These are phyloP conservation scores for Astrocystis sublimbata DNA, from an alignment of 495 filamentous ascomycete genomes.

Conservation along the genomic window DNA sequence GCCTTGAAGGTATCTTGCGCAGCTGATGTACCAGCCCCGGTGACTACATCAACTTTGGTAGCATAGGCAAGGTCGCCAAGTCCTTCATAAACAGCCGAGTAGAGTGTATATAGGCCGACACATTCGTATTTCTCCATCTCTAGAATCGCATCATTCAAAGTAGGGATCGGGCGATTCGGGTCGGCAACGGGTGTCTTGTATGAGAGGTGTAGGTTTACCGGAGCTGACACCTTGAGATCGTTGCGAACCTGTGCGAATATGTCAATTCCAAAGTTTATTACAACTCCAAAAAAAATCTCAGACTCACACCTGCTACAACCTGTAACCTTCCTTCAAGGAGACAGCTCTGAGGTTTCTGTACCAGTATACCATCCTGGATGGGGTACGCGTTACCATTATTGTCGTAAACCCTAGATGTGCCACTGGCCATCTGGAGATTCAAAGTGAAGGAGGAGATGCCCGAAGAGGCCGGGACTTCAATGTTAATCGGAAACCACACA, in stretches of 20 bases:
- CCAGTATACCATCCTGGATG: constrained; percentile 43
- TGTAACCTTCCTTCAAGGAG: constrained; percentile 45
- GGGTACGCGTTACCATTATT: constrained; percentile 52
- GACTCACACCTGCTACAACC: constrained; percentile 42
- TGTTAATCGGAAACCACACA: constrained; percentile 49
- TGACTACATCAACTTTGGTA: constrained; percentile 50
- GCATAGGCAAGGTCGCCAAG: constrained; percentile 48
- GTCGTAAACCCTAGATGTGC: constrained; percentile 41
- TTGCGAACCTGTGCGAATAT: constrained; percentile 47
- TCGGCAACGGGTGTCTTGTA: constrained; percentile 50
- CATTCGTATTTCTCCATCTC: constrained; percentile 52
- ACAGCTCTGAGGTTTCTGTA: constrained; percentile 51
- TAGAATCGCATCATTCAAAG: constrained; percentile 42
- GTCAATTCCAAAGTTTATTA: constrained; percentile 23
- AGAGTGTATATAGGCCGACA: constrained; percentile 56
- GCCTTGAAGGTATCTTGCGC: constrained; percentile 43
- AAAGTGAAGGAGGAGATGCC: constrained; percentile 52
- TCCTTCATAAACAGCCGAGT: constrained; percentile 48
- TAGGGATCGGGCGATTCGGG: constrained; percentile 50
- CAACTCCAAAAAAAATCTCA: not conserved
- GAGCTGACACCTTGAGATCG: constrained; percentile 39
- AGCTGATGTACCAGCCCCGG: constrained; percentile 36
- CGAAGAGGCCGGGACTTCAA: constrained; percentile 35
- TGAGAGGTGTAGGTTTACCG: constrained; percentile 45
- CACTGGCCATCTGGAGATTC: constrained; percentile 43